Evolutionary conservation across 768 basidiomycete genomes (phyloP), one percentile per base, ranked within the genome.

Genomic region (Russula foetens): DNA sequence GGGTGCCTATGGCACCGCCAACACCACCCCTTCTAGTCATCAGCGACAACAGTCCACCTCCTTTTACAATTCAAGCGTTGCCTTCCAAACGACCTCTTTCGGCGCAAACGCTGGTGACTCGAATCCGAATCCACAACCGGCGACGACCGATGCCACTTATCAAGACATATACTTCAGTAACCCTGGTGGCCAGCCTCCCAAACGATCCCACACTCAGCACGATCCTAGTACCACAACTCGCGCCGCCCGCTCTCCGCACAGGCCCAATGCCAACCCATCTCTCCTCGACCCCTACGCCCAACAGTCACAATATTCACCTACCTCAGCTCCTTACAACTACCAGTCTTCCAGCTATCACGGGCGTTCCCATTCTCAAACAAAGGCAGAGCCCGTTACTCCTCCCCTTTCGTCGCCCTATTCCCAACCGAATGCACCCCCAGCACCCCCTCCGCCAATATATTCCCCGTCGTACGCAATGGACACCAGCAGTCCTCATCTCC

Each of bases 281-380:
- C 76, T 85, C 47, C 76, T 88, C 66, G 88, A 90, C 71, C 83
- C 84, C 31, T 90, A 89, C 70, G 77, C 84, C 56, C 74, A 85
- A n/a, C 87, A 88, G 73, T 70, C 80, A 29, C 82, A 79, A 70
- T 87, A 86, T 68, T 84, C 84, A 58, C 83, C 86, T 9, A 77
- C 84, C 5, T 73, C 81, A 46, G 73, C 80, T 67, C 67, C 79
- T 35, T 85, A 78, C 69, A 71, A 72, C 43, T 78, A 79, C 62
- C 75, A 71, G 49, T 71, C 75, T 70, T 58, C 73, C 26, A 60
- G 71, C 33, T 75, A 76, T 54, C 68, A 70, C 33, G 77, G 72
- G 73, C 80, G 72, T 74, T 77, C 67, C 67, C 81, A 81, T 58
- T 73, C 81, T 41, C 84, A 86, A 68, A 75, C 76, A 78, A 84